These are phyloP conservation scores for Xylariomycetidae sp. DNA, from an alignment of 2,329 filamentous ascomycete species.

Conservation along the genomic window DNA sequence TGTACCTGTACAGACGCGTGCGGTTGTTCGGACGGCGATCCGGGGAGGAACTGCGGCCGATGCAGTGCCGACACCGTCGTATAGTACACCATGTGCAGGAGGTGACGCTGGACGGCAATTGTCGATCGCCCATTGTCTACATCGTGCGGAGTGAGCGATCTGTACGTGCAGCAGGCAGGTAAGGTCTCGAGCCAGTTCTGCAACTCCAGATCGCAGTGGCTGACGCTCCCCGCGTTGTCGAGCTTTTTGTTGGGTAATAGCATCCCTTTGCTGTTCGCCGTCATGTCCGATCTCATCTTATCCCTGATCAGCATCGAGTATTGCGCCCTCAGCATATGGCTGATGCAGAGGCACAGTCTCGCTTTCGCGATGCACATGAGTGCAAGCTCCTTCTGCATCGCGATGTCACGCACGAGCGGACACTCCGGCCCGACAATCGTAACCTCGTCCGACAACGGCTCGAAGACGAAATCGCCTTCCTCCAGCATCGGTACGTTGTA, in stretches of 20 bases:
- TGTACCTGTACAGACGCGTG: constrained; percentile 62
- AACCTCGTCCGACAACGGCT: constrained; percentile 59
- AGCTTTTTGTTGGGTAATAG: constrained; percentile 82
- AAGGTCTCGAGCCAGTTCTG: constrained; percentile 70
- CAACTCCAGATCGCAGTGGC: constrained; percentile 71
- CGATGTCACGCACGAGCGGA: constrained; percentile 61
- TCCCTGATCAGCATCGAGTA: constrained; percentile 87
- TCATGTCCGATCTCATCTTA: constrained; percentile 69
- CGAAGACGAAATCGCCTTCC: constrained; percentile 77
- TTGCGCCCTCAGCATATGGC: constrained; percentile 81
- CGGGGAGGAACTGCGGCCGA: constrained; percentile 82
- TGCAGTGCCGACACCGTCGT: constrained; percentile 88
- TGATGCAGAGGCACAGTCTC: constrained; percentile 82
- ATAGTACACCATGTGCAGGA: constrained; percentile 90
- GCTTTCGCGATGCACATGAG: constrained; percentile 89
- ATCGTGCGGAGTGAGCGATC: constrained; percentile 47
- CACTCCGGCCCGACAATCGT: constrained; percentile 65
- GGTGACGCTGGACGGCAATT: constrained; percentile 66
- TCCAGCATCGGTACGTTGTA: constrained; percentile 90
- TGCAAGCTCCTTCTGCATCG: constrained; percentile 72
- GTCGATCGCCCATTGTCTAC: constrained; percentile 55
- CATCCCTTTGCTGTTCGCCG: constrained; percentile 78
- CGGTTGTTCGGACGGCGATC: constrained; percentile 49
- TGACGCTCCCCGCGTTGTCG: constrained; percentile 74
- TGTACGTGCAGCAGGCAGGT: constrained; percentile 65